These are phyloP conservation scores for Trichosporon asahii DNA, from an alignment of 1,284 basidiomycete species.

Conservation along the genomic window DNA sequence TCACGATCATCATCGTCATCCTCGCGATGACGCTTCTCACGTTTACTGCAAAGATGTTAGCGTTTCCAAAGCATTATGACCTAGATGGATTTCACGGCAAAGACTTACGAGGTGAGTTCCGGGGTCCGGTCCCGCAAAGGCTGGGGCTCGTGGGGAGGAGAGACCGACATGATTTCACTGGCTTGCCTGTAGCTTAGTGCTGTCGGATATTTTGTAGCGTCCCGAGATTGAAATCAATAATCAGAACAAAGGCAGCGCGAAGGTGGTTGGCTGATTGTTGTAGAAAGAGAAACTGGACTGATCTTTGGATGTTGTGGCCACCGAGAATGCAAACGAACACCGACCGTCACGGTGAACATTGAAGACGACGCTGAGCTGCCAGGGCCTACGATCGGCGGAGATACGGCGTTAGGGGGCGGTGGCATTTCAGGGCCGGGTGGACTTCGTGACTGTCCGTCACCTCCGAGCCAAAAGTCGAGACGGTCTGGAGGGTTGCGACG, in stretches of 20 bases:
- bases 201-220: neutral
- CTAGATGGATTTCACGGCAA: neutral
- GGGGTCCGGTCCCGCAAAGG: conserved; percentile 38
- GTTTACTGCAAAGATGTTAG: conserved; percentile 33
- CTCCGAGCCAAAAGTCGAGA: conserved; percentile 3
- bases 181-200: conserved; percentile 8
- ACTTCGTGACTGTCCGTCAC: conserved; percentile 8
- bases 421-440: neutral
- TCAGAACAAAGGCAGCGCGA: conserved; percentile 1
- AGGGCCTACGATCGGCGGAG: neutral
- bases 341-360: neutral
- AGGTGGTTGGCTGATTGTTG: neutral
- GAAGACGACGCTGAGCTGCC: neutral
- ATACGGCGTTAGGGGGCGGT: conserved; percentile 5
- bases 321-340: neutral
- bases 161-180: conserved; percentile 31
- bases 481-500: neutral
- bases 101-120: conserved; percentile 43
- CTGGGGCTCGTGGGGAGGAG: conserved; percentile 28
- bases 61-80: neutral
- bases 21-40: conserved; percentile 54
- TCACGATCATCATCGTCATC: conserved; percentile 47
- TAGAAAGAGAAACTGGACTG: neutral
- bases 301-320: neutral
- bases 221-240: neutral